Base-by-base conservation (phyloP, 2,329 filamentous ascomycete genomes). In the Dactylellina haptotyla region DNA sequence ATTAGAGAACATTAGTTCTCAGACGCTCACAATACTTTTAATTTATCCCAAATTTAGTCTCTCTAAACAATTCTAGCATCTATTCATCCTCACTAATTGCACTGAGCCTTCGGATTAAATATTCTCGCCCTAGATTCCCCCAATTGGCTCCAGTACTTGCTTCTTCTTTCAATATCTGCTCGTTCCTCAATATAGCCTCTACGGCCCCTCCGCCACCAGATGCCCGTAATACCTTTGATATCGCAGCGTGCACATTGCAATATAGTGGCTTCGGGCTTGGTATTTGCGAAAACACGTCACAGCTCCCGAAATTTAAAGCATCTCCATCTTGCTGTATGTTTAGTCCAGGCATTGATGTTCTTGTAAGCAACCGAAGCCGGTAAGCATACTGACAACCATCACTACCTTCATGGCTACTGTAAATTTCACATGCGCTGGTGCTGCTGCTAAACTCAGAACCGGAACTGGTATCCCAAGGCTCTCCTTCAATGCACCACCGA, bases 401-500 rank as follows among this genome's bases (percentile, higher is more conserved):
- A 10, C 3, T 45, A 39, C 63, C 41, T n/a, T 45, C 26, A 26
- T 64, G n/a, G n/a, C n/a, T n/a, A n/a, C n/a, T n/a, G n/a, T n/a
- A 30, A 16, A 18, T 20, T 4, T 41, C 10, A 12, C 16, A 46
- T 20, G 25, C 50, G 25, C 48, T 43, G 8, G 30, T 50, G 28
- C 46, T 34, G 9, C n/a, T 41, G 16, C n/a, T 20, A 20, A 58
- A 59, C 1, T 54, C 56, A 3, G 64, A 51, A 6, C 39, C 43
- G 4, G 64, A 37, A 10, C 4, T 26, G 12, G 34, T 25, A 59
- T 65, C 66, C 58, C 58, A 72, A n/a, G 58, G 66, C 28, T 63
- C 57, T n/a, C 58, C 66, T 53, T 72, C 58, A n/a, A 64, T 72
- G 26, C 66, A 72, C 66, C 66, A 72, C 18, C 54, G 34, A 2